Evolutionary conservation across 2,329 filamentous ascomycete genomes (phyloP).

Genomic region (Cordyceps farinosa): DNA sequence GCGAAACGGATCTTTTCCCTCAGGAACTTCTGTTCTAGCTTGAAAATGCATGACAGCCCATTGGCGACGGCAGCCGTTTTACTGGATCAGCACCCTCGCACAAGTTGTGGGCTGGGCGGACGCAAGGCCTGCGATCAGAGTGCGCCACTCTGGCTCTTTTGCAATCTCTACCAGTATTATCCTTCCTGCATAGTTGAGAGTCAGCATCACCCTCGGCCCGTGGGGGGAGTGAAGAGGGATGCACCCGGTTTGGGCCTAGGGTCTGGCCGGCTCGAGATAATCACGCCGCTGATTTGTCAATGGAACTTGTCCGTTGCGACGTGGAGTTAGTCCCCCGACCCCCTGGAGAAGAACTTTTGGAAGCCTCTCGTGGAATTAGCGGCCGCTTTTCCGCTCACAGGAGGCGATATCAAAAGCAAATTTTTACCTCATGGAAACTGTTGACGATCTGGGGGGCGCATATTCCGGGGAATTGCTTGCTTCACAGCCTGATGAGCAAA

Average conservation of each 20-base stretch:
- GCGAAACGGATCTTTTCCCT: background rate
- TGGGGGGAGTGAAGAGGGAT: background rate
- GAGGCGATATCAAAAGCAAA: background rate
- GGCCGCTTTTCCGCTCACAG: background rate
- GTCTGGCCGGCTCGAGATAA: background rate
- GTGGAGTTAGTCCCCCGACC: background rate
- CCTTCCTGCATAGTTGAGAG: background rate
- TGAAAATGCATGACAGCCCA: background rate
- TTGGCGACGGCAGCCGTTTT: background rate
- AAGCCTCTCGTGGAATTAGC: slow-evolving; percentile 4
- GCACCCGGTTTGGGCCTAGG: background rate
- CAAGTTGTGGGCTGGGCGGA: too few relatives aligned
- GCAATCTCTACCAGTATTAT: background rate
- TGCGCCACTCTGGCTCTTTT: background rate
- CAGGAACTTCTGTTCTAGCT: slow-evolving; percentile 1
- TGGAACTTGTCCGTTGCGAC: background rate
- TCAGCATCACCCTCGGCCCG: background rate
- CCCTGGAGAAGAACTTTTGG: slow-evolving; percentile 13
- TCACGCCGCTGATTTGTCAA: slow-evolving; percentile 1
- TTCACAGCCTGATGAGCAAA: background rate
- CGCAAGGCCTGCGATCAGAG: background rate
- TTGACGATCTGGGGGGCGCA: background rate
- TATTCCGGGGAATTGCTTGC: background rate
- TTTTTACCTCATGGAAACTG: slow-evolving; percentile 13
- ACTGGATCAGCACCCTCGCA: background rate